Base-by-base conservation (phyloP, 768 basidiomycete species). In the Suillus luteus region DNA sequence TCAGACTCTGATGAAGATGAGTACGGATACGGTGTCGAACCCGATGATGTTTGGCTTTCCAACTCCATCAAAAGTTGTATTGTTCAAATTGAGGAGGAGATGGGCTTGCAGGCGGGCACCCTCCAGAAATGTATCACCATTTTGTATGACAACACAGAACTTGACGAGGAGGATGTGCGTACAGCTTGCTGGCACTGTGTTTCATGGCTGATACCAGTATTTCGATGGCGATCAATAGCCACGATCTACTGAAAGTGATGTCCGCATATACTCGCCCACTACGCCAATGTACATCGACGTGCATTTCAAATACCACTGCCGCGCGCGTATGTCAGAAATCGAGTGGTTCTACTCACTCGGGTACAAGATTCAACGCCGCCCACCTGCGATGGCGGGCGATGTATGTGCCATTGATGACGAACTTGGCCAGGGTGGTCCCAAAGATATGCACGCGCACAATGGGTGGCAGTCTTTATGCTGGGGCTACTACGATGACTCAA, bases 391-490 rank as follows among this genome's bases (percentile, higher is more conserved):
- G 10, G 11, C 35, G 11, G 57, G 27, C 3, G 5, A 33, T 35
- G 3, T 5, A 54, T 1, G 2, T 19, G 19, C 15, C 33, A 33
- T 35, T 3, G 19, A 54, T 3, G 9, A 54, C n/a, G 24, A 61
- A 17, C 40, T 41, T 9, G n/a, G 49, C 19, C 9, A 37, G 15
- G 19, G 55, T 2, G 62, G 61, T 5, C 17, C 31, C 1, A 17
- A 33, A 3, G 60, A 1, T 22, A 58, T 60, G 59, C 64, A 69
- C 51, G 9, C 48, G 51, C 35, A 48, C 9, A 57, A 54, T n/a
- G 64, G 63, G 7, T 68, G 67, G 61, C 65, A 66, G 40, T 24
- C 68, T 1, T 55, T 69, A 9, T 64, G 65, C 43, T 69, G 68
- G 68, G 68, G 62, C 4, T 62, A 37, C 31, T 62, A n/a, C 15